These are phyloP conservation scores for Hebeloma cylindrosporum DNA, from an alignment of 768 basidiomycete species.

Conservation along the genomic window DNA sequence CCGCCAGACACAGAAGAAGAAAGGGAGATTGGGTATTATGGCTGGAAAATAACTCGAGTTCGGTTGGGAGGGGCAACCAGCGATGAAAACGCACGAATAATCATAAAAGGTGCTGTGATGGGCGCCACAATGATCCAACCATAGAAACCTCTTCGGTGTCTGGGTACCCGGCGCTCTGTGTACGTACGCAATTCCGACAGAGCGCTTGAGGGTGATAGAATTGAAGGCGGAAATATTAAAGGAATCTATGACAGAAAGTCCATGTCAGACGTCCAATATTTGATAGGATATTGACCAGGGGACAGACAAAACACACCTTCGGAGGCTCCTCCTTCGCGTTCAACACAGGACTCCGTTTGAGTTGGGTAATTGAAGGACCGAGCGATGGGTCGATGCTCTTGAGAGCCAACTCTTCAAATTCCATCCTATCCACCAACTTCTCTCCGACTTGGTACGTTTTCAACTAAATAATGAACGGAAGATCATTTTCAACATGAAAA, in stretches of 20 bases:
- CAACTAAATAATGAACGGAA: constrained; percentile 38
- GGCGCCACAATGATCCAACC: constrained; percentile 68
- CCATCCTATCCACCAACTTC: constrained; percentile 65
- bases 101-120: constrained; percentile 70
- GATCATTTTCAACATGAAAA: neutral
- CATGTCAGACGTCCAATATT: neutral
- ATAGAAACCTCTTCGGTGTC: constrained; percentile 64
- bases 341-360: constrained; percentile 18
- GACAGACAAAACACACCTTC: constrained; percentile 10
- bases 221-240: constrained; percentile 57
- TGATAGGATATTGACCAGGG: neutral
- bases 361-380: constrained; percentile 48
- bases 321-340: constrained; percentile 21
- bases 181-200: constrained; percentile 51
- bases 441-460: constrained; percentile 65
- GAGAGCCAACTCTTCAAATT: constrained; percentile 79
- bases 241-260: constrained; percentile 47
- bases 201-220: constrained; percentile 33
- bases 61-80: too few relatives aligned
- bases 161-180: constrained; percentile 55
- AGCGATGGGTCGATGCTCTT: constrained; percentile 71
- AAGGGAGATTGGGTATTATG: constrained; percentile 78
- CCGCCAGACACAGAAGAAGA: constrained; percentile 85
- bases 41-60: constrained; percentile 46
- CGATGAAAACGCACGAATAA: constrained; percentile 60